phyloP scores from a whole-genome alignment of 2,329 filamentous ascomycete genomes.

The Colletotrichum lini region DNA sequence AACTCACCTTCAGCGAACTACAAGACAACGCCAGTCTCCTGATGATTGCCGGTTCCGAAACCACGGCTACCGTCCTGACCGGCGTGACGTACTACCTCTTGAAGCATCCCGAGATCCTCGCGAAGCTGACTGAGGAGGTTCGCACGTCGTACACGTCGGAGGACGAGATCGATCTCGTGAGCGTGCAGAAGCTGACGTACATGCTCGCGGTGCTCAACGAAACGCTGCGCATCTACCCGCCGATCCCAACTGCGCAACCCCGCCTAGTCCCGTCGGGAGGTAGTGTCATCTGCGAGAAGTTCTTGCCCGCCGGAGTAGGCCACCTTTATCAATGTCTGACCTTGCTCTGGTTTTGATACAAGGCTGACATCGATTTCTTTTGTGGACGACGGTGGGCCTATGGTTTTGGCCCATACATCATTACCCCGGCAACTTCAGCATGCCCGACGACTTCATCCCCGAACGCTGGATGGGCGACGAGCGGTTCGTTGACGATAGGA shows the following conservation, averaged over 20 bases:
- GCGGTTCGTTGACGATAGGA: constrained; percentile 44
- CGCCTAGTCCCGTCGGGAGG: constrained; percentile 51
- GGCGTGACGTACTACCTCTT: constrained; percentile 48
- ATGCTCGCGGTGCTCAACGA: constrained; percentile 59
- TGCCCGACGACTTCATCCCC: constrained; percentile 61
- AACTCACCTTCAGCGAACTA: too few relatives aligned
- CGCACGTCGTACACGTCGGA: constrained; percentile 50
- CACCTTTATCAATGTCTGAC: too few relatives aligned
- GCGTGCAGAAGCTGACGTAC: constrained; percentile 52
- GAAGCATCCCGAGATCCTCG: constrained; percentile 48
- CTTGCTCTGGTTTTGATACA: too few relatives aligned
- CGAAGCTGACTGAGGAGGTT: constrained; percentile 55
- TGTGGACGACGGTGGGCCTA: too few relatives aligned
- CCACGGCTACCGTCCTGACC: constrained; percentile 50
- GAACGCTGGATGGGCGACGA: constrained; percentile 53
- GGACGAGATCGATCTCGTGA: constrained; percentile 53
- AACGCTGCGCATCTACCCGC: constrained; percentile 57
- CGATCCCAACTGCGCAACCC: constrained; percentile 44
- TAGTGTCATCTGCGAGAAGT: constrained; percentile 48
- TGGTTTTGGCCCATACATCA: constrained; percentile 2
- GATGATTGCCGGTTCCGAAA: constrained; percentile 51
- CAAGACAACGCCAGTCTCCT: constrained; percentile 16
- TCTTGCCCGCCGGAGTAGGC: constrained; percentile 50
- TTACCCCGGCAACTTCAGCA: constrained; percentile 54
- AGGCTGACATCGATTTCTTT: too few relatives aligned